phyloP scores from a whole-genome alignment of 495 filamentous ascomycete genomes.

The Hypoxylon perforatum region DNA sequence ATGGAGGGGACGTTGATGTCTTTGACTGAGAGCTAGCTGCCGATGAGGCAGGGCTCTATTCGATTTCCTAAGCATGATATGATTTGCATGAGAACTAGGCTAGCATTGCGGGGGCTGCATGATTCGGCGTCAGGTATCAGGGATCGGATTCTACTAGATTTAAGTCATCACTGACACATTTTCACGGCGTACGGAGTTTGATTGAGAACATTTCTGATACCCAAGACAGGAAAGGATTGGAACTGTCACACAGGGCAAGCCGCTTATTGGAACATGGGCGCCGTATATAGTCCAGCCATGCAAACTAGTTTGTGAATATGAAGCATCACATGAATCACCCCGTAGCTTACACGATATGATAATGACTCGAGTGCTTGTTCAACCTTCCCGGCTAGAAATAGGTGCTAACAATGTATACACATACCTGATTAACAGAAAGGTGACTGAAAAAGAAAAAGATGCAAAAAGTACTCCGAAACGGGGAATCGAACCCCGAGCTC shows the following conservation, averaged over 20 bases:
- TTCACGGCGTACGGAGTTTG: constrained; percentile 10
- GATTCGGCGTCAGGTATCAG: constrained; percentile 5
- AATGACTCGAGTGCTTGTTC: no score
- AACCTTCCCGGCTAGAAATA: no score
- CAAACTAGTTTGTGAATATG: no score
- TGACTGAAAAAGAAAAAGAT: no score
- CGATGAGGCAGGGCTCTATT: background rate
- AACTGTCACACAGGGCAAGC: constrained; percentile 1
- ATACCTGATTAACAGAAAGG: no score
- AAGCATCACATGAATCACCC: background rate
- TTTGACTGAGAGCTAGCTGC: constrained; percentile 14
- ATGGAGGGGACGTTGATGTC: constrained; percentile 61
- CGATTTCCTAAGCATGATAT: background rate
- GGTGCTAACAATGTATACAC: no score
- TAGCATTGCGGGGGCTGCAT: constrained; percentile 1
- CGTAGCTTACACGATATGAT: background rate
- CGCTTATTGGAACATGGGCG: background rate
- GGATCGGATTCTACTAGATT: constrained; percentile 10
- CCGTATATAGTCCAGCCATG: no score
- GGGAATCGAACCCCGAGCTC: constrained; percentile 64
- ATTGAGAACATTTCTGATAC: constrained; percentile 10
- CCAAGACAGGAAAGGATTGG: constrained; percentile 1
- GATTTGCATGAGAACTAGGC: constrained; percentile 20
- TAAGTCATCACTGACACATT: constrained; percentile 29
- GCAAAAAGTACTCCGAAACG: no score